Base-by-base conservation (phyloP, 768 basidiomycete species). In the Amanita rimosa region DNA sequence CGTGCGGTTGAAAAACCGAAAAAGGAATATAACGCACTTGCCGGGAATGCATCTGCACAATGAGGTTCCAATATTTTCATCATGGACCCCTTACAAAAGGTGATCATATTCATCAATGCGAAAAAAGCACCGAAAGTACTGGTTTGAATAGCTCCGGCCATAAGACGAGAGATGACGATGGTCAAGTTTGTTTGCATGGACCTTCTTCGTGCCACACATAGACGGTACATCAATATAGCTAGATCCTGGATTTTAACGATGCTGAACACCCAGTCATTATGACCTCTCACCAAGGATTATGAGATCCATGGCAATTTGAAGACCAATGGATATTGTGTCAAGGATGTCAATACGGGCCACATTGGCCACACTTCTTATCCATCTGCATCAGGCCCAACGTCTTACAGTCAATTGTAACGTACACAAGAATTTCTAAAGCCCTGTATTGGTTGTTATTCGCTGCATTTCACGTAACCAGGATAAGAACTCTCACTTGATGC, bases 111-210 rank as follows among this genome's bases (percentile, higher is more conserved):
- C 6, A 13, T 35, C 14, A 53, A 21, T 35, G 54, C 51, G 41
- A 52, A 52, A 3, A 52, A 39, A 6, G 48, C 37, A 1, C 47
- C 16, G 13, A 54, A 48, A 10, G 52, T 17, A 7, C 54, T 48
- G 1, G 52, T 53, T 24, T 54, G 54, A 33, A 52, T 46, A 11
- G 51, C 52, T 7, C 40, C 52, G 13, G 33, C 38, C 16, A 50
- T 52, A n/a, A 54, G 52, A 19, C 54, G 51, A 22, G 46, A 42
- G 4, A 53, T 21, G 1, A 54, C 51, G 3, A 22, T 49, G 29
- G 10, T 29, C 9, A 29, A 3, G 35, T 54, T 43, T 2, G 44
- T 49, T 17, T 4, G 27, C 6, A 16, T 33, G 4, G 14, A 39
- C n/a, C 26, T 17, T 14, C 51, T 52, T 16, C 51, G 53, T 37